These are phyloP conservation scores for Pyrenochaeta sp. DNA, from an alignment of 2,329 filamentous ascomycete genomes.

Conservation along the genomic window DNA sequence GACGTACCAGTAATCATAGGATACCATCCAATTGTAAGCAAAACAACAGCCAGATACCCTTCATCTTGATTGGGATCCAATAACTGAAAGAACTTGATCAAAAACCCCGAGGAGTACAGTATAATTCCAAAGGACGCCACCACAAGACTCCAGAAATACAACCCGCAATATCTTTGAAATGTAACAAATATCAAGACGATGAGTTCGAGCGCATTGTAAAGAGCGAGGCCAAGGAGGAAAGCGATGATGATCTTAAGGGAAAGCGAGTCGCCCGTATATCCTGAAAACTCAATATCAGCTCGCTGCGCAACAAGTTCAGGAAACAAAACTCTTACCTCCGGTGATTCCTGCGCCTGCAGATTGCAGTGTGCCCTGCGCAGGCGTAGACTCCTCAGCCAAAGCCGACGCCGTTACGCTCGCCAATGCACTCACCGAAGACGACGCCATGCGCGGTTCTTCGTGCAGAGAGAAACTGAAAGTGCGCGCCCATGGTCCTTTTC, in stretches of 20 bases:
- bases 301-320: not conserved
- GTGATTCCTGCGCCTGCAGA: constrained; percentile 43
- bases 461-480: constrained; percentile 6
- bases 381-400: constrained; percentile 20
- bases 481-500: constrained; percentile 2
- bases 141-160: constrained; percentile 60
- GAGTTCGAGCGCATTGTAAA: constrained; percentile 56
- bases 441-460: constrained; percentile 24
- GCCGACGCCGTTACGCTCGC: constrained; percentile 19
- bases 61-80: constrained; percentile 31
- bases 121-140: constrained; percentile 54
- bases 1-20: constrained; percentile 61
- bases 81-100: constrained; percentile 52
- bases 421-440: constrained; percentile 14
- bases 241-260: constrained; percentile 39
- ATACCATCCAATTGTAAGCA: constrained; percentile 63
- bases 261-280: constrained; percentile 42
- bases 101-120: constrained; percentile 57
- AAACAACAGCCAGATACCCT: constrained; percentile 51
- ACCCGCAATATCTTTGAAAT: constrained; percentile 56
- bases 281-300: constrained; percentile 13
- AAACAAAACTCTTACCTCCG: constrained; percentile 28
- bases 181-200: constrained; percentile 56
- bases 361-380: constrained; percentile 34
- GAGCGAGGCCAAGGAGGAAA: constrained; percentile 46